Conservation (phyloP, 441 rosid genomes). For the Populus tomentosa region DNA sequence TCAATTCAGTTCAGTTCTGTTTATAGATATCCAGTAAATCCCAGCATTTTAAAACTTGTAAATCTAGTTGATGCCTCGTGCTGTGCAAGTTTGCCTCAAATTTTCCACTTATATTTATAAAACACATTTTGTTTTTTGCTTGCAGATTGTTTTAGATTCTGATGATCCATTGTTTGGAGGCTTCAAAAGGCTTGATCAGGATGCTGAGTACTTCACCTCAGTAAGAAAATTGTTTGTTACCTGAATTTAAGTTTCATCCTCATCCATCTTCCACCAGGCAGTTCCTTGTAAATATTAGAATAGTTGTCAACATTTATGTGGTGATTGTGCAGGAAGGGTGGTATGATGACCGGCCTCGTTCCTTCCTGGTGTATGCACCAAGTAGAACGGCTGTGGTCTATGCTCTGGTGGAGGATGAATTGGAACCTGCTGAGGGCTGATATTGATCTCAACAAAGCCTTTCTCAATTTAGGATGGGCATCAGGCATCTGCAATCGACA, state of each 20-base stretch:
- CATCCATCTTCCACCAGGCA: neutral
- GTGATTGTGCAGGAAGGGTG: conserved; percentile 58
- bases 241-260: neutral
- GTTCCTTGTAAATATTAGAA: neutral
- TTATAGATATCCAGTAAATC: no score
- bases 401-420: conserved; percentile 52
- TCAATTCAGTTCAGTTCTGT: no score
- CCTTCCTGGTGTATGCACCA: conserved; percentile 80
- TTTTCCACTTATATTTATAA: neutral
- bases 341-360: conserved; percentile 71
- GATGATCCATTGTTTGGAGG: conserved; percentile 81
- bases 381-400: conserved; percentile 87
- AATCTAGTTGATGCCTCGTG: neutral
- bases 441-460: neutral
- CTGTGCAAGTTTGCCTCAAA: neutral
- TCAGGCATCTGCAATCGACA: neutral
- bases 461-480: neutral
- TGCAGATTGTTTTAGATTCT: conserved; percentile 80
- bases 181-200: conserved; percentile 53
- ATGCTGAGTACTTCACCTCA: conserved; percentile 63
- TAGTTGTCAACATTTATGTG: neutral
- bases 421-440: conserved; percentile 10
- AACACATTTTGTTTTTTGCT: neutral
- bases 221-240: conserved; percentile 42
- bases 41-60: neutral